Evolutionary conservation across 306 rosid species (phyloP).

Genomic region (Cucurbita maxima): DNA sequence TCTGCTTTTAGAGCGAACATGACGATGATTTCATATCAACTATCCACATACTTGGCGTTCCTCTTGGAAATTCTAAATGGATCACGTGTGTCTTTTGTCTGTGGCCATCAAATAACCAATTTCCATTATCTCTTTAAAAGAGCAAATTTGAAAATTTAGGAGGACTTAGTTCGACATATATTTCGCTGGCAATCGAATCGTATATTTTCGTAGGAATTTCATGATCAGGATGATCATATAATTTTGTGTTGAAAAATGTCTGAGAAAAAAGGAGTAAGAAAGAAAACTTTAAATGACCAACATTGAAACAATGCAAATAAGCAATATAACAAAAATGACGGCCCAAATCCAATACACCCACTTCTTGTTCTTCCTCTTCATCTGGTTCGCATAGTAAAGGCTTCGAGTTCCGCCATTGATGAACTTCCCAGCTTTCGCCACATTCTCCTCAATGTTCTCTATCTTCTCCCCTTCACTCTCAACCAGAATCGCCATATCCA

Average conservation of each 20-base stretch:
- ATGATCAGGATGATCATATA: too few species aligned
- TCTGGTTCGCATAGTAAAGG: constrained; percentile 48
- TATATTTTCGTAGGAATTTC: too few species aligned
- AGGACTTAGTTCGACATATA: too few species aligned
- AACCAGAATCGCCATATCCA: constrained; percentile 88
- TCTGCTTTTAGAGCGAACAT: constrained; percentile 11
- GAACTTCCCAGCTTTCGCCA: constrained; percentile 39
- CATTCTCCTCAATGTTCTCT: constrained; percentile 76
- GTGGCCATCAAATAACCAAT: neutral
- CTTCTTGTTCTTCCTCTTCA: constrained; percentile 34
- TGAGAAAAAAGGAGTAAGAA: neutral
- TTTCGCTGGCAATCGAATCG: too few species aligned
- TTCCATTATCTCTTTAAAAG: neutral
- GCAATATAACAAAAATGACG: constrained; percentile 32
- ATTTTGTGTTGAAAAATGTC: too few species aligned
- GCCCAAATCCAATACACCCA: constrained; percentile 48
- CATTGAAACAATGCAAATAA: constrained; percentile 43
- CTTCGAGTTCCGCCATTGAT: constrained; percentile 61
- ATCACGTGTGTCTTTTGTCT: neutral
- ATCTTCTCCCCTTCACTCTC: constrained; percentile 69
- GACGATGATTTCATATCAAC: constrained; percentile 12
- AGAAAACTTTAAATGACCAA: constrained; percentile 21
- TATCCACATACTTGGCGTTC: neutral
- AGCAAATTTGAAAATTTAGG: too few species aligned
- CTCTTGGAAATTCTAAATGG: neutral